Evolutionary conservation across 2,329 filamentous ascomycete genomes (phyloP).

Genomic region (Triangularia setosa): DNA sequence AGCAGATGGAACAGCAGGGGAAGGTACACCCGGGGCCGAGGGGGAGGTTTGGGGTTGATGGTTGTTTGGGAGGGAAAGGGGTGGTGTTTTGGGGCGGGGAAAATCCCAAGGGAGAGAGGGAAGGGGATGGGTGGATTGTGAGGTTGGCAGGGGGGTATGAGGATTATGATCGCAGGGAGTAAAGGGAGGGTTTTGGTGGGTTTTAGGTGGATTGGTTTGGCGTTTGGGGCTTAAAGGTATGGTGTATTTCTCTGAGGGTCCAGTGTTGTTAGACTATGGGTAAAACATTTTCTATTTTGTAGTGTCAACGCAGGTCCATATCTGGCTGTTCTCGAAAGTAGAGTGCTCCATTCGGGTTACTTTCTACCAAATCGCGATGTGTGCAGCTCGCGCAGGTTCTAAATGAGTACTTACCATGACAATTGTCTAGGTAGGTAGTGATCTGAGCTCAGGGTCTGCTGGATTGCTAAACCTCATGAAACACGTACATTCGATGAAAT

Average conservation of each 20-base stretch:
- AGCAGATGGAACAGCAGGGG: constrained; percentile 39
- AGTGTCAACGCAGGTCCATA: no score
- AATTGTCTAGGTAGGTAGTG: no score
- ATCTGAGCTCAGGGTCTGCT: no score
- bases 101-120: constrained; percentile 37
- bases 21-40: constrained; percentile 38
- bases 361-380: no score
- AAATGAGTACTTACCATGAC: no score
- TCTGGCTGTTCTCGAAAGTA: no score
- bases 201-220: not conserved
- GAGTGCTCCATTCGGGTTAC: no score
- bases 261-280: not conserved
- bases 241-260: no score
- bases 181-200: not conserved
- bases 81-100: constrained; percentile 52
- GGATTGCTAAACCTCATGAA: no score
- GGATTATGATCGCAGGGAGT: constrained; percentile 23
- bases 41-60: constrained; percentile 38
- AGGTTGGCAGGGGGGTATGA: constrained; percentile 25
- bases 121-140: constrained; percentile 40
- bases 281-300: no score
- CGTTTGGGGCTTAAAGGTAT: not conserved
- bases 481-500: no score
- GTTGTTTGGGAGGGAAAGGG: constrained; percentile 43
- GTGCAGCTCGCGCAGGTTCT: no score